phyloP scores from a whole-genome alignment of 2,329 filamentous ascomycete genomes.

The Fusarium sacchari region DNA sequence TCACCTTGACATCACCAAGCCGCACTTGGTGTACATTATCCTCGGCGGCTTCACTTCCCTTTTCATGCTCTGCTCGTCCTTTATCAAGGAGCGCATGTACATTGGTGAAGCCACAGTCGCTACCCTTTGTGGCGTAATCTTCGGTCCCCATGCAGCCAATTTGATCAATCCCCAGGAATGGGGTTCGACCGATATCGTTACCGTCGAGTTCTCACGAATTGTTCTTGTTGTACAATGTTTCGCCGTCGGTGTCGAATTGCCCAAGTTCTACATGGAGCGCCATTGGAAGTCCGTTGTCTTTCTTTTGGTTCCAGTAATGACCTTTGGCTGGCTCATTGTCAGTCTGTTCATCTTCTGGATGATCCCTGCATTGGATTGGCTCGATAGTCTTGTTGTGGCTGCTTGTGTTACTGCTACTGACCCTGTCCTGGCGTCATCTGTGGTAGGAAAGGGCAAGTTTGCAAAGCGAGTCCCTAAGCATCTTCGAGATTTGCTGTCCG shows the following conservation, averaged over 20 bases:
- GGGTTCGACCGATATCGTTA: conserved; percentile 88
- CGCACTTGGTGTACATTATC: conserved; percentile 98
- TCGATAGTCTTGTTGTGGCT: conserved; percentile 86
- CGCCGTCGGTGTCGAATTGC: conserved; percentile 89
- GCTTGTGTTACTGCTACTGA: conserved; percentile 98
- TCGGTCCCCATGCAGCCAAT: conserved; percentile 84
- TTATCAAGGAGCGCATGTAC: conserved; percentile 98
- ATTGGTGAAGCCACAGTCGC: conserved; percentile 98
- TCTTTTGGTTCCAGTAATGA: conserved; percentile 95
- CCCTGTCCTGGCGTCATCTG: conserved; percentile 94
- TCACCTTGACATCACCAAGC: conserved; percentile 86
- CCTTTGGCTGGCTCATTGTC: conserved; percentile 91
- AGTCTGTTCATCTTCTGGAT: conserved; percentile 97
- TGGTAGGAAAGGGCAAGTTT: conserved; percentile 99
- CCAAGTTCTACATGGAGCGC: conserved; percentile 95
- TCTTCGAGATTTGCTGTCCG: conserved; percentile 91
- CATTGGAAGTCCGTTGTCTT: conserved; percentile 95
- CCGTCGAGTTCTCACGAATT: conserved; percentile 88
- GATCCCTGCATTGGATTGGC: conserved; percentile 80
- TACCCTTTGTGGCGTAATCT: conserved; percentile 87
- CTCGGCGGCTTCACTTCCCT: conserved; percentile 95
- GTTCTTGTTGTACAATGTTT: conserved; percentile 94
- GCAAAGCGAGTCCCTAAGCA: conserved; percentile 97
- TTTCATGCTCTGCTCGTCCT: conserved; percentile 97
- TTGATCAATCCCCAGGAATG: conserved; percentile 80